phyloP scores from a whole-genome alignment of 768 basidiomycete genomes.

The Psilocybe subaeruginosa region DNA sequence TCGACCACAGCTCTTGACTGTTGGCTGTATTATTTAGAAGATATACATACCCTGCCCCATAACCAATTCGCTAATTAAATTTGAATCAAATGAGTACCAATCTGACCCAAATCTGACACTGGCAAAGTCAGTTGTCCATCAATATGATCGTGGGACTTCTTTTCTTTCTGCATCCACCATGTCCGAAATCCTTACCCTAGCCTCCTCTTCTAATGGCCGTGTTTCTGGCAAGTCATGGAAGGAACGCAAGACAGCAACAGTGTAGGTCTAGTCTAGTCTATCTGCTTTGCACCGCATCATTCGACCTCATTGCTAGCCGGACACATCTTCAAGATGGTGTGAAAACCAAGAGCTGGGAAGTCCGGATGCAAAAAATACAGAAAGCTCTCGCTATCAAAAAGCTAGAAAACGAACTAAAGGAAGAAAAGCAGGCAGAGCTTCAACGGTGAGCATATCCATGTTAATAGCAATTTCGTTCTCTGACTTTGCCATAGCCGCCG shows the following conservation, averaged over 20 bases:
- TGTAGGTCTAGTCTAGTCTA: conserved; percentile 37
- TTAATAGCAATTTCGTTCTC: conserved; percentile 7
- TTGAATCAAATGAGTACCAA: background rate
- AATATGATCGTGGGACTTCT: conserved; percentile 18
- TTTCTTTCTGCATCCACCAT: conserved; percentile 23
- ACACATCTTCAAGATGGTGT: conserved; percentile 67
- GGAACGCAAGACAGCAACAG: conserved; percentile 46
- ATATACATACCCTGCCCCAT: background rate
- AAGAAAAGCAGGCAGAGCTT: conserved; percentile 74
- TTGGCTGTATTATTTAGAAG: background rate
- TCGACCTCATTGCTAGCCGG: conserved; percentile 47
- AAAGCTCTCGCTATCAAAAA: conserved; percentile 73
- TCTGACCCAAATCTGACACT: background rate
- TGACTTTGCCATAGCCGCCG: conserved; percentile 41
- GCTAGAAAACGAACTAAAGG: conserved; percentile 71
- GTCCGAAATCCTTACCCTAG: conserved; percentile 36
- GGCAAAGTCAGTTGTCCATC: conserved; percentile 8
- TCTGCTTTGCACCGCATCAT: background rate
- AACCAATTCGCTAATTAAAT: background rate
- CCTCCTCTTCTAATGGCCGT: conserved; percentile 66
- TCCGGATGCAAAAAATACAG: conserved; percentile 70
- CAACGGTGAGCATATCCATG: conserved; percentile 45
- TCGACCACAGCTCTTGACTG: background rate
- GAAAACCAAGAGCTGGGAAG: conserved; percentile 68
- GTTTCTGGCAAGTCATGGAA: conserved; percentile 77